Percentiles rank a stretch among this genome's conserved stretches.
phyloP scores from a whole-genome alignment of 1,139 yeast species.

The Blastobotrys apis region DNA sequence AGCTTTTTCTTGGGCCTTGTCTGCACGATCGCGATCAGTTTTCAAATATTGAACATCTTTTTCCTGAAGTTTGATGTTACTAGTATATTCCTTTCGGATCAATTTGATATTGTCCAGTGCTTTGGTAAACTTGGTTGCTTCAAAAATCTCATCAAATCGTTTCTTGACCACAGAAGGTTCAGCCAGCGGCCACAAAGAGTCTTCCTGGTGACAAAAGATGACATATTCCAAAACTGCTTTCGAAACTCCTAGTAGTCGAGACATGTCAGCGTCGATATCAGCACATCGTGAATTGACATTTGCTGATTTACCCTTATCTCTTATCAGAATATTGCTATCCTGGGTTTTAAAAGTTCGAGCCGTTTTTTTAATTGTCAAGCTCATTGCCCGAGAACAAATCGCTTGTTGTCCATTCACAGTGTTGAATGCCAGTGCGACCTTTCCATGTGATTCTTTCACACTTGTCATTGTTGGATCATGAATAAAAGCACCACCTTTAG shows the following conservation, averaged over 20 bases:
- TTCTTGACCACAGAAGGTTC: slow-evolving; percentile 88
- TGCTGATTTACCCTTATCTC: slow-evolving; percentile 53
- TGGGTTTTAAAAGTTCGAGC: slow-evolving; percentile 78
- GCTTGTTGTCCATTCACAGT: slow-evolving; percentile 70
- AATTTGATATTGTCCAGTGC: slow-evolving; percentile 76
- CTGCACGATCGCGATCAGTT: slow-evolving; percentile 70
- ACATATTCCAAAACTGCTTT: slow-evolving; percentile 86
- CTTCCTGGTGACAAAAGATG: slow-evolving; percentile 96
- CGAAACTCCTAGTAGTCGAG: slow-evolving; percentile 81
- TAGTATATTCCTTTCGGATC: slow-evolving; percentile 70
- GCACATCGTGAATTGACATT: slow-evolving; percentile 79
- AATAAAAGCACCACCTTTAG: slow-evolving; percentile 93
- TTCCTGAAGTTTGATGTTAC: slow-evolving; percentile 68
- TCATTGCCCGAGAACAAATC: slow-evolving; percentile 85
- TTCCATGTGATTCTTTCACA: slow-evolving; percentile 77
- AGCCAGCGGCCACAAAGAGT: slow-evolving; percentile 85
- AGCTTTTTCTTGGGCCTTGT: slow-evolving; percentile 50
- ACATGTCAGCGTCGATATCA: slow-evolving; percentile 80
- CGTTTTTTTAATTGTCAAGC: slow-evolving; percentile 57
- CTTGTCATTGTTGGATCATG: slow-evolving; percentile 80
- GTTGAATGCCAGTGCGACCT: slow-evolving; percentile 80
- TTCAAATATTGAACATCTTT: slow-evolving; percentile 74
- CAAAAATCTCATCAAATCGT: slow-evolving; percentile 93
- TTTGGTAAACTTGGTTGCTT: slow-evolving; percentile 88
- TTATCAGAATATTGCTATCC: slow-evolving; percentile 68